phyloP scores from a whole-genome alignment of 176 grass and related monocot genomes.

The Avena sativa region DNA sequence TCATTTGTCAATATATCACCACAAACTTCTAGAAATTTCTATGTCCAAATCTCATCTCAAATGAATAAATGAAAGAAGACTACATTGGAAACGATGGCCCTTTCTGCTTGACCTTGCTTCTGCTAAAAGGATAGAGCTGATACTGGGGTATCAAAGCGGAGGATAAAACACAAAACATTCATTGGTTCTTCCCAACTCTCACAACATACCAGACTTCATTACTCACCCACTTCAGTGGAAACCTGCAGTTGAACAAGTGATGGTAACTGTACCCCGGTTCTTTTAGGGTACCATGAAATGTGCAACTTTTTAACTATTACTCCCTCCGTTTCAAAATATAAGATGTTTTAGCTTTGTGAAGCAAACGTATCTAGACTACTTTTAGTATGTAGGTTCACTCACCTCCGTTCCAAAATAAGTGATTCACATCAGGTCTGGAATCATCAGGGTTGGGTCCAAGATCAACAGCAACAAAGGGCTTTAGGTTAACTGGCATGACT shows the following conservation, averaged over 20 bases:
- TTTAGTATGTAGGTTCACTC: too few species aligned
- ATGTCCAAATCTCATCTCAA: neutral
- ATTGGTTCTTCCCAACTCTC: neutral
- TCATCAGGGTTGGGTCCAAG: neutral
- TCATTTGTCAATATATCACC: neutral
- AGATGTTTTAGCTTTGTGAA: too few species aligned
- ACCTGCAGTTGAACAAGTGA: neutral
- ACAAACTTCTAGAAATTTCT: neutral
- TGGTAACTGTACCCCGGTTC: neutral
- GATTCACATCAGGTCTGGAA: neutral
- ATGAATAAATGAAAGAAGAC: neutral
- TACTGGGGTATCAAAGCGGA: neutral
- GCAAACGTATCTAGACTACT: too few species aligned
- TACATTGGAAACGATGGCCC: neutral
- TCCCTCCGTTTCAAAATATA: too few species aligned
- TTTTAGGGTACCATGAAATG: neutral
- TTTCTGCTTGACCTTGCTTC: neutral
- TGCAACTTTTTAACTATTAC: neutral
- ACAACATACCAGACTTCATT: neutral
- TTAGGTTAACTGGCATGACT: neutral
- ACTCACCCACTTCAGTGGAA: neutral
- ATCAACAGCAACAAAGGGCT: neutral
- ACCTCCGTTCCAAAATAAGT: too few species aligned
- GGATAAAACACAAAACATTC: neutral
- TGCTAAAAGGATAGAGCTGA: neutral